Evolutionary conservation across 2,329 filamentous ascomycete genomes (phyloP).

Genomic region (Zymoseptoria pseudotritici): DNA sequence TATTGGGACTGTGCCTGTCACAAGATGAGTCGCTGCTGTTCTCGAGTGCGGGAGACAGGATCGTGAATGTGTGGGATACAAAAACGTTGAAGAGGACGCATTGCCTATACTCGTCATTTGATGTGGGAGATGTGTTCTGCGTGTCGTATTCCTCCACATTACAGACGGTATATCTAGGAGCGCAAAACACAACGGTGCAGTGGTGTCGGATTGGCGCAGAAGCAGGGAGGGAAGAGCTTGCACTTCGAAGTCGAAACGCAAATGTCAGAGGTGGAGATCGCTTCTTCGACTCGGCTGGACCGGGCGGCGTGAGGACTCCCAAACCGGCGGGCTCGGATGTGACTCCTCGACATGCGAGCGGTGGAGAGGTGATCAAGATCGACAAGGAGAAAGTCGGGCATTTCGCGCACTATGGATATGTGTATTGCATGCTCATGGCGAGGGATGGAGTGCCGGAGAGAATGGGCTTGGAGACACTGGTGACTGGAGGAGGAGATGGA

Average conservation of each 20-base stretch:
- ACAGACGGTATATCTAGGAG: constrained; percentile 81
- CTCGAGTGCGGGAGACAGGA: constrained; percentile 86
- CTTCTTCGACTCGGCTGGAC: constrained; percentile 87
- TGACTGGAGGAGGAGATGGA: constrained; percentile 89
- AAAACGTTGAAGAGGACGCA: constrained; percentile 67
- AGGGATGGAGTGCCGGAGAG: constrained; percentile 63
- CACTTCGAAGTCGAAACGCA: constrained; percentile 34
- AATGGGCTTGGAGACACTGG: constrained; percentile 67
- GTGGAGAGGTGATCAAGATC: constrained; percentile 68
- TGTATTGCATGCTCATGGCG: constrained; percentile 90
- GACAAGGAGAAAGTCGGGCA: constrained; percentile 71
- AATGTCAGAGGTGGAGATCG: constrained; percentile 57
- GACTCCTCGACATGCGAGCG: constrained; percentile 42
- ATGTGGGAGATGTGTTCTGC: constrained; percentile 92
- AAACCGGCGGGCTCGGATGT: constrained; percentile 54
- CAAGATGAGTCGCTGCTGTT: constrained; percentile 70
- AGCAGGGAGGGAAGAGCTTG: constrained; percentile 33
- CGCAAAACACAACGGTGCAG: constrained; percentile 90
- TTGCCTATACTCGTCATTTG: constrained; percentile 87
- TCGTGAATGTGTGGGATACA: constrained; percentile 90
- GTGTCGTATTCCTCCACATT: constrained; percentile 76
- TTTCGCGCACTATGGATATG: constrained; percentile 91
- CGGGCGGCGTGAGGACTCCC: constrained; percentile 73
- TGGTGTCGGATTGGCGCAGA: constrained; percentile 59
- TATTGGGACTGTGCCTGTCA: constrained; percentile 77